phyloP scores from a whole-genome alignment of 305 asterid species.

The Plantago rigida region DNA sequence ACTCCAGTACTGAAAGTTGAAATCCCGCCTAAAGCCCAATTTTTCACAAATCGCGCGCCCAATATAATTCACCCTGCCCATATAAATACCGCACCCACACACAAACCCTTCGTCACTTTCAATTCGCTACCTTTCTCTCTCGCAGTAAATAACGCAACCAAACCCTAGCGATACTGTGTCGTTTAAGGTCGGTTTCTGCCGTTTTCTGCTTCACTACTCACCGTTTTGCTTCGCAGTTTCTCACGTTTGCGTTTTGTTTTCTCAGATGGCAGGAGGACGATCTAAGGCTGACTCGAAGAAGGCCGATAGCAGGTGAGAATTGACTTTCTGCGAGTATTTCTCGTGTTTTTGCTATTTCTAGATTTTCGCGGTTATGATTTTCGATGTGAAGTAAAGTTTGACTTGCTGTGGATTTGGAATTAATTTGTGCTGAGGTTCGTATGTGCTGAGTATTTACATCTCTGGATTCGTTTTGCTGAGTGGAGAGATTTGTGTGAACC shows the following conservation, averaged over 20 bases:
- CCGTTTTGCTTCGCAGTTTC: background rate
- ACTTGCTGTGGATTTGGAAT: too few relatives aligned
- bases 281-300: constrained; percentile 47
- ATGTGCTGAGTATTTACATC: too few relatives aligned
- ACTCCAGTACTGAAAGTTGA: background rate
- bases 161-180: background rate
- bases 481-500: too few relatives aligned
- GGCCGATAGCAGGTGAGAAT: constrained; percentile 44
- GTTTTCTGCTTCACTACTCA: background rate
- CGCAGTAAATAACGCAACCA: background rate
- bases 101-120: background rate
- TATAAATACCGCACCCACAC: background rate
- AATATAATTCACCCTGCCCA: background rate
- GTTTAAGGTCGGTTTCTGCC: background rate
- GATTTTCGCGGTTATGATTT: too few relatives aligned
- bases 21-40: constrained; percentile 12
- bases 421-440: too few relatives aligned
- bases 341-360: background rate
- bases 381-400: too few relatives aligned
- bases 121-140: background rate
- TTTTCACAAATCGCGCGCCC: background rate
- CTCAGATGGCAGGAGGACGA: constrained; percentile 51
- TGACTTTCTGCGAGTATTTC: background rate
- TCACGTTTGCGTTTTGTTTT: background rate
- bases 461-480: too few relatives aligned